A percentile compares a stretch with the other conserved stretches of the same genome.
Evolutionary conservation across 129 eudicot genomes (phyloP).

Genomic region (Pittosporum tobira): DNA sequence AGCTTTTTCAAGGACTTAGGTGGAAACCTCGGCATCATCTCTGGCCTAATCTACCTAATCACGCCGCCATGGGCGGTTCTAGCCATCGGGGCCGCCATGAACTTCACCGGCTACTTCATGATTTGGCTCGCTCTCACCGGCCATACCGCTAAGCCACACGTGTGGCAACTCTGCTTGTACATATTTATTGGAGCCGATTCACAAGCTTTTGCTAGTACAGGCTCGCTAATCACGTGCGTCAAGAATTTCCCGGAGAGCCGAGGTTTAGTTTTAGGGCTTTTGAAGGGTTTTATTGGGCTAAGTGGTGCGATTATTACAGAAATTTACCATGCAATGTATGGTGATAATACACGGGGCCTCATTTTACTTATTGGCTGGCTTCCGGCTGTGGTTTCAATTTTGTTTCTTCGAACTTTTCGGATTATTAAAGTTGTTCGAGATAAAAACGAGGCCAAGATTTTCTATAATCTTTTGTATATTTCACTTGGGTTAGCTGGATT

Average conservation of each 20-base stretch:
- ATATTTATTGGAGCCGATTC: slow-evolving; percentile 70
- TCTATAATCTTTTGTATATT: slow-evolving; percentile 40
- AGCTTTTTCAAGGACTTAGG: slow-evolving; percentile 68
- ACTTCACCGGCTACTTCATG: too few relatives aligned
- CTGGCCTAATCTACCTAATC: slow-evolving; percentile 59
- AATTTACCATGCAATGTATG: slow-evolving; percentile 45
- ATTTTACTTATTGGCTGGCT: slow-evolving; percentile 62
- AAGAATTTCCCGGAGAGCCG: slow-evolving; percentile 70
- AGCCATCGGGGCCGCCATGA: slow-evolving; percentile 48
- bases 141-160: slow-evolving; percentile 19
- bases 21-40: slow-evolving; percentile 45
- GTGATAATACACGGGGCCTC: slow-evolving; percentile 28
- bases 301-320: slow-evolving; percentile 78
- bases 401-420: slow-evolving; percentile 41
- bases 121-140: slow-evolving; percentile 61
- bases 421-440: slow-evolving; percentile 33
- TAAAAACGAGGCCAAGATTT: slow-evolving; percentile 36
- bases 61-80: slow-evolving; percentile 78
- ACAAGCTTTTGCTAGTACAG: slow-evolving; percentile 59
- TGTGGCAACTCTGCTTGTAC: slow-evolving; percentile 72
- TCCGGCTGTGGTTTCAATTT: slow-evolving; percentile 40
- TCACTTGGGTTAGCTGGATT: slow-evolving; percentile 70
- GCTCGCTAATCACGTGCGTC: slow-evolving; percentile 56
- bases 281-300: slow-evolving; percentile 71
- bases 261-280: slow-evolving; percentile 59